Percentiles rank a stretch among this genome's conserved stretches.
phyloP scores from a whole-genome alignment of 108 stramenopile genomes.

The Aurantiochytrium sp. region DNA sequence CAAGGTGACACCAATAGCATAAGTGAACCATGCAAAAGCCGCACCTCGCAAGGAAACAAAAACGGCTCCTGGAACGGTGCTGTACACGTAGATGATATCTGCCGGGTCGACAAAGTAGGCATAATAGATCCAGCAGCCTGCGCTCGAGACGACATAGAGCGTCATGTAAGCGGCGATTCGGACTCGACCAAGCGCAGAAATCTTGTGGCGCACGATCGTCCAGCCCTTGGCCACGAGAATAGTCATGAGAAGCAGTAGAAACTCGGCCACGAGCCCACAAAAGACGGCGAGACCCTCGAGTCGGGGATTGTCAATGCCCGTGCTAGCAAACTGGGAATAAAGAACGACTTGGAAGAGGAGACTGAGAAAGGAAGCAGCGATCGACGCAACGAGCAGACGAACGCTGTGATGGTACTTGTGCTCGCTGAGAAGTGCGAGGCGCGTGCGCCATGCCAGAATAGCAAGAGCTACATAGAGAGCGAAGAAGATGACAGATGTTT shows the following conservation, averaged over 20 bases:
- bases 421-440: neutral
- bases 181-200: constrained; percentile 13
- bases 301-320: neutral
- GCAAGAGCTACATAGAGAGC: neutral
- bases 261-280: neutral
- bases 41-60: neutral
- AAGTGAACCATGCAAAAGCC: constrained; percentile 20
- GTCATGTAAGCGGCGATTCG: constrained; percentile 14
- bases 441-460: neutral
- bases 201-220: constrained; percentile 35
- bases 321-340: neutral
- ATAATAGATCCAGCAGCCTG: neutral
- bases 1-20: neutral
- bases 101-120: neutral
- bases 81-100: neutral
- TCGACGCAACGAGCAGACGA: neutral
- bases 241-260: neutral
- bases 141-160: neutral
- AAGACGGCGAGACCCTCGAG: neutral
- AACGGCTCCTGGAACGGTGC: constrained; percentile 13
- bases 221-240: constrained; percentile 34
- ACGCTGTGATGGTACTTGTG: constrained; percentile 29
- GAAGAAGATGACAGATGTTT: neutral
- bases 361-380: neutral
- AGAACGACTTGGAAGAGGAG: neutral